Percentiles rank a stretch among this genome's conserved stretches.
Evolutionary conservation across 306 rosid species (phyloP).

Genomic region (Fragaria ananassa): DNA sequence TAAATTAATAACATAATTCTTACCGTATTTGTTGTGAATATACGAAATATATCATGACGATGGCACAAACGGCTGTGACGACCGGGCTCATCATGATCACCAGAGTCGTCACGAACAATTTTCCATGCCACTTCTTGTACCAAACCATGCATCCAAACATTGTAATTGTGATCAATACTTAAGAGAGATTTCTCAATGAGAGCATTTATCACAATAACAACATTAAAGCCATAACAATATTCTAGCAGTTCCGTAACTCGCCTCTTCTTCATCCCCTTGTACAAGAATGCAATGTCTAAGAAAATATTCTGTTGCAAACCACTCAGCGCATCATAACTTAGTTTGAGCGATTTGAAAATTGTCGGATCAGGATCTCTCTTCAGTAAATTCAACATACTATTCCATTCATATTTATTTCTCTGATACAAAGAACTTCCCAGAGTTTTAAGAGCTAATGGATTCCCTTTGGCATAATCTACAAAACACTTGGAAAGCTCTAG

Average conservation of each 20-base stretch:
- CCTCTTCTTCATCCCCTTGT: background rate
- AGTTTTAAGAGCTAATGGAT: background rate
- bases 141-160: conserved; percentile 32
- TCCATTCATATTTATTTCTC: background rate
- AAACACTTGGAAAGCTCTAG: background rate
- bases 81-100: background rate
- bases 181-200: conserved; percentile 5
- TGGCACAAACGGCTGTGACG: conserved; percentile 25
- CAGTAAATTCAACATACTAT: background rate
- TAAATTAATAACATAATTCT: background rate
- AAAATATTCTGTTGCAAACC: background rate
- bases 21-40: conserved; percentile 18
- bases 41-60: conserved; percentile 14
- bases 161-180: background rate
- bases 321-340: conserved; percentile 1
- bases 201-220: background rate
- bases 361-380: background rate
- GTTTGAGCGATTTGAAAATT: background rate
- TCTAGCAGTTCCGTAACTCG: background rate
- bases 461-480: background rate
- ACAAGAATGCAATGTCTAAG: background rate
- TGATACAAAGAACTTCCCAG: background rate
- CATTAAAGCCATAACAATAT: background rate
- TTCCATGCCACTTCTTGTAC: conserved; percentile 29
- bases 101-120: conserved; percentile 23